Percentiles rank a stretch among this genome's conserved stretches.
Conservation (phyloP, 768 basidiomycete species). For the Pisolithus albus region DNA sequence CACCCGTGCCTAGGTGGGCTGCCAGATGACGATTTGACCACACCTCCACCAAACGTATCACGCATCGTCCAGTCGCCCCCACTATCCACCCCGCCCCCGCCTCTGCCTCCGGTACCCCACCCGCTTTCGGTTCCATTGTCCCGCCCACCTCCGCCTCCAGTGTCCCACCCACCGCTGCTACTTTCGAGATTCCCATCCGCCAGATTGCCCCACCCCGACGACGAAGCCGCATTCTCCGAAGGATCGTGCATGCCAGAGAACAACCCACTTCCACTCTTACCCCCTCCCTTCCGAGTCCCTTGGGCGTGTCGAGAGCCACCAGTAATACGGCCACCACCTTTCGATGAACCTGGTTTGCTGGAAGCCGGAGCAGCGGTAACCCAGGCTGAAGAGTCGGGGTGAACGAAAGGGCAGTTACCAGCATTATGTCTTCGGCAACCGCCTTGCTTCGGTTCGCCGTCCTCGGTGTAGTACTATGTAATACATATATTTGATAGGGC, state of each 20-base stretch:
- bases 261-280: too few species aligned
- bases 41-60: neutral
- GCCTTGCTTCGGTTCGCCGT: constrained; percentile 18
- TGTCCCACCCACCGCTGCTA: constrained; percentile 5
- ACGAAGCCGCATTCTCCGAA: neutral
- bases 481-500: neutral
- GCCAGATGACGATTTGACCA: neutral
- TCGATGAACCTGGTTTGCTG: neutral
- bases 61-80: constrained; percentile 5
- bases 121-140: neutral
- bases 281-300: too few species aligned
- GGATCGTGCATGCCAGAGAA: too few species aligned
- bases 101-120: constrained; percentile 4
- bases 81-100: neutral
- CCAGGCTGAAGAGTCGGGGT: constrained; percentile 25
- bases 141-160: constrained; percentile 1
- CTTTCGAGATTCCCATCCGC: neutral
- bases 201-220: neutral
- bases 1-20: constrained; percentile 1
- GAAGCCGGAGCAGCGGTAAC: constrained; percentile 9
- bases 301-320: too few species aligned
- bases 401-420: constrained; percentile 23
- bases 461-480: constrained; percentile 28
- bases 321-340: too few species aligned
- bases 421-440: constrained; percentile 20